Conservation (phyloP, 140 eudicot species). For the Erigeron philadelphicus region DNA sequence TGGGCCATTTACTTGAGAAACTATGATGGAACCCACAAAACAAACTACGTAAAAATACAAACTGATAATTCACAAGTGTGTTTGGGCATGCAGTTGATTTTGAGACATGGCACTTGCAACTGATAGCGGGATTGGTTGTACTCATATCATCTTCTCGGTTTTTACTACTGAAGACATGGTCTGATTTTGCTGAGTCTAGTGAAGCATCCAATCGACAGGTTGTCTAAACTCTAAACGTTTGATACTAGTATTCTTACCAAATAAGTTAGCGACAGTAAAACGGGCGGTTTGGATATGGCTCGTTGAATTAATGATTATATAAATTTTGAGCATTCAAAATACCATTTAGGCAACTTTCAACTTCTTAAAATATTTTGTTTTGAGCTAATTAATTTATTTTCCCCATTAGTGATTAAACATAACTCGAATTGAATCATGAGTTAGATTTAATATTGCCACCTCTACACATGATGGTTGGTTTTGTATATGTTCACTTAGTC, state of each 20-base stretch:
- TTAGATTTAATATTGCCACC: neutral
- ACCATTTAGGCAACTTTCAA: neutral
- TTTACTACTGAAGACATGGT: conserved; percentile 67
- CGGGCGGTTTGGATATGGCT: neutral
- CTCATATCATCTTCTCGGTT: conserved; percentile 71
- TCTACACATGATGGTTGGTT: neutral
- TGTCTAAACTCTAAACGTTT: neutral
- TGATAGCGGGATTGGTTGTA: conserved; percentile 64
- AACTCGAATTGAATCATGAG: neutral
- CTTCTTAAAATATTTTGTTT: neutral
- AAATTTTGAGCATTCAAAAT: neutral
- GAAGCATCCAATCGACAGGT: conserved; percentile 91
- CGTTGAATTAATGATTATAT: too few relatives aligned
- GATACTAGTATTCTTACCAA: neutral
- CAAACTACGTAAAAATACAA: neutral
- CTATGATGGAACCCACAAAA: conserved; percentile 19
- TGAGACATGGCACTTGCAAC: conserved; percentile 70
- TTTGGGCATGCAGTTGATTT: conserved; percentile 53
- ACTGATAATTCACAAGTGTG: conserved; percentile 4
- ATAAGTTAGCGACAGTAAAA: conserved; percentile 3
- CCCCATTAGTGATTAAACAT: conserved; percentile 9
- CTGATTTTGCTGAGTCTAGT: conserved; percentile 92
- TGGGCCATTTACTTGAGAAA: conserved; percentile 13
- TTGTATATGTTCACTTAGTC: conserved; percentile 4
- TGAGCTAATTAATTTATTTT: neutral